A percentile compares a stretch with the other conserved stretches of the same genome.
Conservation (phyloP, 2,329 filamentous ascomycete species). For the Phoma sp. region DNA sequence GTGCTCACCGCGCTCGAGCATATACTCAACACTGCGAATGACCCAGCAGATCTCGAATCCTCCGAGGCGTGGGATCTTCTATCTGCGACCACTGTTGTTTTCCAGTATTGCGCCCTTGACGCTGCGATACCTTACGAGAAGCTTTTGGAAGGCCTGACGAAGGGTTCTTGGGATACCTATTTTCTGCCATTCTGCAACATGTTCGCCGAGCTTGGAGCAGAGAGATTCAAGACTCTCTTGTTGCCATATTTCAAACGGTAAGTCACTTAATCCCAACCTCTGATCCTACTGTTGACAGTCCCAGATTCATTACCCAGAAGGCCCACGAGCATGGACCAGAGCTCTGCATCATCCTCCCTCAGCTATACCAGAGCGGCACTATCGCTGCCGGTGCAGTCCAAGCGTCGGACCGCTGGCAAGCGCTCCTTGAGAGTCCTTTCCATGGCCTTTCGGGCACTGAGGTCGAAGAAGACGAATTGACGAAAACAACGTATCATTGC, state of each 20-base stretch:
- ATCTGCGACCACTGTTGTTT: constrained; percentile 64
- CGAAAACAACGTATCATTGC: constrained; percentile 30
- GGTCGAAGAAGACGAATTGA: constrained; percentile 12
- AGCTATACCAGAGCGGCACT: constrained; percentile 30
- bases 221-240: constrained; percentile 79
- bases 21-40: constrained; percentile 42
- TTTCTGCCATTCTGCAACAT: constrained; percentile 88
- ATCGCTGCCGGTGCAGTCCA: constrained; percentile 27
- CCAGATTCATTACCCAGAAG: constrained; percentile 69
- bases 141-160: constrained; percentile 68
- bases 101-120: constrained; percentile 80
- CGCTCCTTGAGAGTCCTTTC: constrained; percentile 69
- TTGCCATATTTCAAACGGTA: constrained; percentile 81
- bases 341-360: constrained; percentile 40
- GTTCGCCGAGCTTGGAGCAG: constrained; percentile 73
- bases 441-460: constrained; percentile 54
- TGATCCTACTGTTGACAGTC: constrained; percentile 30
- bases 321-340: constrained; percentile 40
- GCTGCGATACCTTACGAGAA: constrained; percentile 73
- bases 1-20: constrained; percentile 58
- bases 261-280: neutral
- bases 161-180: constrained; percentile 69
- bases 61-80: constrained; percentile 47
- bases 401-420: constrained; percentile 38
- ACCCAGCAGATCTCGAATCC: constrained; percentile 40